phyloP scores from a whole-genome alignment of 108 stramenopile genomes.

The Nitzschia sp. region DNA sequence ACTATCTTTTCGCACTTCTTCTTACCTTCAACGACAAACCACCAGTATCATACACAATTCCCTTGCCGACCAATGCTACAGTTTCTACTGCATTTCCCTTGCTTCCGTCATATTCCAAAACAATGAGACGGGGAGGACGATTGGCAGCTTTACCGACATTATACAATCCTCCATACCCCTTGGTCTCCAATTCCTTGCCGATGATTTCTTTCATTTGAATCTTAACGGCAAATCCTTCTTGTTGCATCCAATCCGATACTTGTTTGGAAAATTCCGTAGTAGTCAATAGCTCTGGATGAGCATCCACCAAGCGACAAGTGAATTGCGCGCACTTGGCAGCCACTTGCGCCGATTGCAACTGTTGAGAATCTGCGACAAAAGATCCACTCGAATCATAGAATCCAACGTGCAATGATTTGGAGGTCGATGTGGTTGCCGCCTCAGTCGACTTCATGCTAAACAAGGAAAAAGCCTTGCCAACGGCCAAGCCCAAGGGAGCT shows the following conservation, averaged over 20 bases:
- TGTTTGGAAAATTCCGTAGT: slow-evolving; percentile 53
- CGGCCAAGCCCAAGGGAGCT: slow-evolving; percentile 37
- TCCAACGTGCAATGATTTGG: slow-evolving; percentile 16
- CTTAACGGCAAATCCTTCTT: neutral
- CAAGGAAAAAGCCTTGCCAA: slow-evolving; percentile 66
- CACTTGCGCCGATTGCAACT: slow-evolving; percentile 21
- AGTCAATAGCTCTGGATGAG: slow-evolving; percentile 65
- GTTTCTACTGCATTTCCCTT: slow-evolving; percentile 25
- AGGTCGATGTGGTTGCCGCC: slow-evolving; percentile 7
- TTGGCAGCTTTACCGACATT: slow-evolving; percentile 87
- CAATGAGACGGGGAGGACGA: slow-evolving; percentile 80
- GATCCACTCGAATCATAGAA: slow-evolving; percentile 27
- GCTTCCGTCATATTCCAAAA: slow-evolving; percentile 57
- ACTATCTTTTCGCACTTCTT: neutral
- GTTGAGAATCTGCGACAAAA: slow-evolving; percentile 9
- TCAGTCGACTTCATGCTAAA: slow-evolving; percentile 39
- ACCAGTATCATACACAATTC: slow-evolving; percentile 91
- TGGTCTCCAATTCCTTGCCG: slow-evolving; percentile 47
- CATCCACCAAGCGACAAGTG: slow-evolving; percentile 73
- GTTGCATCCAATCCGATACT: neutral
- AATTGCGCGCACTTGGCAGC: slow-evolving; percentile 61
- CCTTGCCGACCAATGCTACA: slow-evolving; percentile 86
- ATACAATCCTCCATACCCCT: slow-evolving; percentile 62
- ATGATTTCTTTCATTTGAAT: slow-evolving; percentile 43
- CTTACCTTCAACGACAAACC: slow-evolving; percentile 69